These are phyloP conservation scores for Carpinus viminea DNA, from an alignment of 306 rosid genomes.

Conservation along the genomic window DNA sequence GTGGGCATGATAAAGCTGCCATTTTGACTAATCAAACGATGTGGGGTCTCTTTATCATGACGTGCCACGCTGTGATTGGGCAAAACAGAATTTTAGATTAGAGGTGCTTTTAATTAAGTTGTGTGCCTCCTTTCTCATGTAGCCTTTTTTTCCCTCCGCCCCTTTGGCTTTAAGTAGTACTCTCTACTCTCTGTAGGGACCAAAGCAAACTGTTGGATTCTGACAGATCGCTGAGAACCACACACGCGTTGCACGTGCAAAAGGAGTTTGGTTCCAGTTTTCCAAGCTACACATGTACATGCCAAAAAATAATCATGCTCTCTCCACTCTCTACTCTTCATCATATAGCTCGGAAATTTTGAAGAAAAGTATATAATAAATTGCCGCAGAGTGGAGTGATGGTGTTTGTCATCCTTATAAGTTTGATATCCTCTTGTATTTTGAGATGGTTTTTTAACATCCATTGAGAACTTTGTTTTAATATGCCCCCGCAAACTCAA, in stretches of 20 bases:
- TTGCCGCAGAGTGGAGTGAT: too few species aligned
- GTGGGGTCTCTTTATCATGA: constrained; percentile 4
- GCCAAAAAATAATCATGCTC: background rate
- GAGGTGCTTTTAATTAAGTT: background rate
- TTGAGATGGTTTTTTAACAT: too few species aligned
- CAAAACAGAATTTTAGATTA: background rate
- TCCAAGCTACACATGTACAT: background rate
- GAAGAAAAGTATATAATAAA: too few species aligned
- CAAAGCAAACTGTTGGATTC: background rate
- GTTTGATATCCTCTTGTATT: too few species aligned
- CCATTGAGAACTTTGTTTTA: too few species aligned
- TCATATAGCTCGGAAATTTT: too few species aligned
- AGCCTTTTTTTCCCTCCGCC: too few species aligned
- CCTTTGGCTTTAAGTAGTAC: too few species aligned
- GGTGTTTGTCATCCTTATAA: too few species aligned
- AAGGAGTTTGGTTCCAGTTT: background rate
- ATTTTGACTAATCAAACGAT: constrained; percentile 43
- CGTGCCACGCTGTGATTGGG: constrained; percentile 23
- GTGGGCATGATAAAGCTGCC: constrained; percentile 55
- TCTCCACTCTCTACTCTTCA: too few species aligned
- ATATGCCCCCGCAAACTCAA: too few species aligned
- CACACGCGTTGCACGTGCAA: background rate
- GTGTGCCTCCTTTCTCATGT: background rate
- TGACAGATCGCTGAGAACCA: background rate
- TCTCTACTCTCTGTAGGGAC: background rate